Evolutionary conservation across 306 rosid species (phyloP), one percentile per base, ranked within the genome.

Genomic region (Dryas octopetala): DNA sequence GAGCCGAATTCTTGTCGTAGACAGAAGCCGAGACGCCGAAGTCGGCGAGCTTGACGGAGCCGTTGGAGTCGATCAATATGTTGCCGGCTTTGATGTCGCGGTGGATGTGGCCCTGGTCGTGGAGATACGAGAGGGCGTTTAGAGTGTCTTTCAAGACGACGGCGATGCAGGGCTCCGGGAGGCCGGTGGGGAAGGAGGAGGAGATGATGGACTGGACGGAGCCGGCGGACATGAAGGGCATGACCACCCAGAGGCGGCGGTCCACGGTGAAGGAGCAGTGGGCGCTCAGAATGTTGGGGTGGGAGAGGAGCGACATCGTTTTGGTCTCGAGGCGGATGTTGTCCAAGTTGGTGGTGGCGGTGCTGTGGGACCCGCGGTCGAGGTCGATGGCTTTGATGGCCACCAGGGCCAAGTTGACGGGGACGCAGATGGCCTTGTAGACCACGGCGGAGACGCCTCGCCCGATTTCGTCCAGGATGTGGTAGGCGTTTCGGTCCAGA

Each of bases 341-440:
- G 14, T 90, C 92, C 6, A 87, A 80, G 62, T 86, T 79, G 0
- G 82, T 23, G 23, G 23, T 23, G 23, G 23, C 23, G 23, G 23
- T 23, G 23, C 23, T 23, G 23, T 23, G 23, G 23, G 23, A 23
- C 23, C 23, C 23, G 23, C 23, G 86, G 16, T 86, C 90, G 0
- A 92, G 89, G 70, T 92, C 80, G 14, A 92, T 81, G 76, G 92
- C 75, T 70, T 90, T 90, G 71, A 90, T 90, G 10, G 97, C 97
- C 0, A 92, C 92, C 0, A 81, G 64, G 3, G 85, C 9, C 3
- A 84, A 84, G 72, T 84, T 77, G 74, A 81, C 51, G 6, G 96
- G 85, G 12, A 83, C 15, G 51, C 96, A 88, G 4, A 80, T 9
- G 23, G 97, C 96, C 46, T 88, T 90, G 83, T 86, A 92, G 19